Evolutionary conservation across 2,329 filamentous ascomycete species (phyloP), one percentile per base, ranked within the genome.

Genomic region (Aureobasidium sp.): DNA sequence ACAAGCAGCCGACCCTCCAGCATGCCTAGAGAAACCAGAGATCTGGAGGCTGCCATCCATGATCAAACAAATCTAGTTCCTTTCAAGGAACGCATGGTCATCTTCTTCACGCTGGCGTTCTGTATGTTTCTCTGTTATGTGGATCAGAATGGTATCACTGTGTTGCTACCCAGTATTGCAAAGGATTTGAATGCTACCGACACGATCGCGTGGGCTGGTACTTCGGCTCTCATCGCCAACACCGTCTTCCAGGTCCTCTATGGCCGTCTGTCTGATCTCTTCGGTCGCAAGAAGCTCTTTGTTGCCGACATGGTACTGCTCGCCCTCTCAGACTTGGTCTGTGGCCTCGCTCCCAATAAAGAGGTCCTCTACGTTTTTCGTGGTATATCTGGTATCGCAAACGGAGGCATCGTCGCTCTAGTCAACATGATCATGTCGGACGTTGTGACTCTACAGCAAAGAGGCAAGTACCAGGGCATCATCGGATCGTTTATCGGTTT

Each of bases 241-340:
- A 84, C 82, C 0, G 76, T 79, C 29, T 85, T 84, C 58, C 81
- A 82, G 58, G 79, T 84, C 55, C 71, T 85, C 0, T 84, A 84
- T 62, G 81, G 81, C 17, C 74, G 64, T 11, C 55, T 67, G 16
- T 59, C 55, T 17, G 64, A 67, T 41, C 59, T 67, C 3, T 66
- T 66, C 41, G 64, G 64, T 14, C 74, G 81, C 16, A 84, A 84
- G 62, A 70, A 74, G 6, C 71, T 84, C 6, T 78, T 79, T 48
- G 62, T 85, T 2, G 71, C 70, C 1, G 37, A 77, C 78, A 1
- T 64, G 83, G 69, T 69, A 0, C 64, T 82, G 11, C 67, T 85
- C 4, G 71, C 73, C 6, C 53, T 84, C 12, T 78, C 76, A 2
- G 80, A 83, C 61, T 64, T 85, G 44, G 68, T 82, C 1, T 84